phyloP scores from a whole-genome alignment of 306 rosid genomes.

The Lupinus albus region DNA sequence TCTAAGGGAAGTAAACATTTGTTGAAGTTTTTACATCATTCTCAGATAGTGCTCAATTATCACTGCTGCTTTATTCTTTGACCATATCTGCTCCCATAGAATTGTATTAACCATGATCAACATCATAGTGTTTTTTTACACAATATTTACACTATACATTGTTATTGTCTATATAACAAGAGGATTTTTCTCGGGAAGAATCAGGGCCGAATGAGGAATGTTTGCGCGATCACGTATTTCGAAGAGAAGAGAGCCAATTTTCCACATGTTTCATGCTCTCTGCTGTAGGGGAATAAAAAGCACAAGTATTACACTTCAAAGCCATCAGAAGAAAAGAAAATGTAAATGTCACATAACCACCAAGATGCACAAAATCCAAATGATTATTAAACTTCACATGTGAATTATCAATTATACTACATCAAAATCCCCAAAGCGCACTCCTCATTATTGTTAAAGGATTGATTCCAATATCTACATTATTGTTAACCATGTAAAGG shows the following conservation, averaged over 20 bases:
- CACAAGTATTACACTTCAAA: constrained; percentile 8
- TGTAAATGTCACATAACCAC: constrained; percentile 19
- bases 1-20: constrained; percentile 26
- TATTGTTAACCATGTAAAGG: too few relatives aligned
- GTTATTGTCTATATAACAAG: background rate
- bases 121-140: constrained; percentile 2
- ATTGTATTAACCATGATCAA: constrained; percentile 32
- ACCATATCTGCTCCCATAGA: constrained; percentile 40
- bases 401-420: background rate
- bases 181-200: too few relatives aligned
- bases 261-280: constrained; percentile 80
- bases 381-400: constrained; percentile 17
- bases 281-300: constrained; percentile 47
- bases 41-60: constrained; percentile 9
- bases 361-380: constrained; percentile 15
- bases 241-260: constrained; percentile 77
- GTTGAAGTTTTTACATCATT: constrained; percentile 26
- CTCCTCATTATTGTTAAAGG: too few relatives aligned
- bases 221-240: constrained; percentile 55
- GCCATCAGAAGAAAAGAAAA: constrained; percentile 12
- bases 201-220: too few relatives aligned
- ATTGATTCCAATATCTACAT: too few relatives aligned
- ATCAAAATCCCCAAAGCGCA: too few relatives aligned
- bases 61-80: constrained; percentile 37
- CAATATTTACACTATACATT: constrained; percentile 46